These are phyloP conservation scores for Apiotrichum gamsii DNA, from an alignment of 1,284 basidiomycete genomes.

Conservation along the genomic window DNA sequence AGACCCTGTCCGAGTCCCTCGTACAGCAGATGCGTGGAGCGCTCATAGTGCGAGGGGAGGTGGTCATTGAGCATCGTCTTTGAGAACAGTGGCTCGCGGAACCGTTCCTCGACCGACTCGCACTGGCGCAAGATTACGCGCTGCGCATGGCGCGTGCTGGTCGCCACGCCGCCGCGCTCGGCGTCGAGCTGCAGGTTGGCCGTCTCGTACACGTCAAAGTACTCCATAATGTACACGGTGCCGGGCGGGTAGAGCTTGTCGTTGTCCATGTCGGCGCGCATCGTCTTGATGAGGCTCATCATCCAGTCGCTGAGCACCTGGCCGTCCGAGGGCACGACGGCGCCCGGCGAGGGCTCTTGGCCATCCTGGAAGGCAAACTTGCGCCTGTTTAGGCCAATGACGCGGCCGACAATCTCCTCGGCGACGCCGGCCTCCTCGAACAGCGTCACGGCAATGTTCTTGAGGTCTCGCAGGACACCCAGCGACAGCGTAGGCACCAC, in stretches of 20 bases:
- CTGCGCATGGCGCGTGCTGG: conserved; percentile 41
- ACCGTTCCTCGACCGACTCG: conserved; percentile 49
- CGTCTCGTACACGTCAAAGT: conserved; percentile 46
- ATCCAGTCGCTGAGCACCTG: conserved; percentile 44
- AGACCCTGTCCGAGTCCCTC: conserved; percentile 28
- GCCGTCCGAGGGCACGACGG: conserved; percentile 14
- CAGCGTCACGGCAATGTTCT: conserved; percentile 49
- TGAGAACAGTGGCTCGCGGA: conserved; percentile 48
- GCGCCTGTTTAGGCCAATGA: conserved; percentile 36
- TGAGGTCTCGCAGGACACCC: conserved; percentile 50
- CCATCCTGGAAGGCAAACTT: conserved; percentile 19
- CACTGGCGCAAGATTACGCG: conserved; percentile 48
- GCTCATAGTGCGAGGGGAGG: conserved; percentile 41
- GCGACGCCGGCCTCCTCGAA: conserved; percentile 48
- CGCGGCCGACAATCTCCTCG: conserved; percentile 51
- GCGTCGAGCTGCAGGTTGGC: conserved; percentile 10
- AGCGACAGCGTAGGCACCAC: conserved; percentile 46
- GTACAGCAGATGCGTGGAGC: conserved; percentile 38
- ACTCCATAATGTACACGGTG: conserved; percentile 43
- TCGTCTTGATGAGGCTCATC: conserved; percentile 46
- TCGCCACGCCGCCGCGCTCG: conserved; percentile 5
- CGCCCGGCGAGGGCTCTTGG: neutral
- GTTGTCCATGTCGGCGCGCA: conserved; percentile 48
- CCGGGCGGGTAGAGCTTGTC: conserved; percentile 49
- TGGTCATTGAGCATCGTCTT: conserved; percentile 46